Evolutionary conservation across 495 filamentous ascomycete genomes (phyloP).

Genomic region (Schizothecium vesticola): DNA sequence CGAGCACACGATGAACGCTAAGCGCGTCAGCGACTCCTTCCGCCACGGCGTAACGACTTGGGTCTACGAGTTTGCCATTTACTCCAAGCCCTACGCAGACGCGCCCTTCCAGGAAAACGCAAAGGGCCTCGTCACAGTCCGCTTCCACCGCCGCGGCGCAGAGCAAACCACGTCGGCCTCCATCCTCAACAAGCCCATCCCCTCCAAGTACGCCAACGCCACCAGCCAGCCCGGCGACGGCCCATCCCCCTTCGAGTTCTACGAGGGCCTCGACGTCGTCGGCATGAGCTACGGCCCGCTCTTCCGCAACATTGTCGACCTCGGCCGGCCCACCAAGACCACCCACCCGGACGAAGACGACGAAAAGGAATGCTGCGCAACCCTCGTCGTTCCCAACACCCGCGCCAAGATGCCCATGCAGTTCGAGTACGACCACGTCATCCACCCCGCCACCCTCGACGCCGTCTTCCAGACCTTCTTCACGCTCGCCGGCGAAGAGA

Average conservation of each 20-base stretch:
- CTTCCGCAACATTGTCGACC: slow-evolving; percentile 4
- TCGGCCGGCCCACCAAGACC: not conserved
- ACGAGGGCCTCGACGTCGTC: slow-evolving; percentile 10
- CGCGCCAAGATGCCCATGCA: not conserved
- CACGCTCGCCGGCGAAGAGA: slow-evolving; percentile 2
- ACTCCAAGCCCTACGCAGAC: slow-evolving; percentile 21
- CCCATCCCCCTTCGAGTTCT: slow-evolving; percentile 6
- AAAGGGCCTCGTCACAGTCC: slow-evolving; percentile 22
- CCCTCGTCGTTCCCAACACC: not conserved
- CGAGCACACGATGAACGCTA: slow-evolving; percentile 13
- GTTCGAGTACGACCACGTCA: slow-evolving; percentile 14
- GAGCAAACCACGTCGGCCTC: not conserved
- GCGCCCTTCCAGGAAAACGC: slow-evolving; percentile 25
- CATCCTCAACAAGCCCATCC: not conserved
- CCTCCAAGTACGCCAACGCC: not conserved
- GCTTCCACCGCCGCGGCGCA: slow-evolving; percentile 12
- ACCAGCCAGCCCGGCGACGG: not conserved
- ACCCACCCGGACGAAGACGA: slow-evolving; percentile 1
- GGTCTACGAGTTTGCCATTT: slow-evolving; percentile 24
- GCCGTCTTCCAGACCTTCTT: slow-evolving; percentile 17
- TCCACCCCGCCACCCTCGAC: slow-evolving; percentile 22
- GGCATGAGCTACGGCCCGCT: slow-evolving; percentile 26
- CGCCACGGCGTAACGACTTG: slow-evolving; percentile 10
- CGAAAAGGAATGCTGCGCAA: not conserved
- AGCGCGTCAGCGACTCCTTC: slow-evolving; percentile 4